Base-by-base conservation (phyloP, 805 yeast species). In the Pichia californica region DNA sequence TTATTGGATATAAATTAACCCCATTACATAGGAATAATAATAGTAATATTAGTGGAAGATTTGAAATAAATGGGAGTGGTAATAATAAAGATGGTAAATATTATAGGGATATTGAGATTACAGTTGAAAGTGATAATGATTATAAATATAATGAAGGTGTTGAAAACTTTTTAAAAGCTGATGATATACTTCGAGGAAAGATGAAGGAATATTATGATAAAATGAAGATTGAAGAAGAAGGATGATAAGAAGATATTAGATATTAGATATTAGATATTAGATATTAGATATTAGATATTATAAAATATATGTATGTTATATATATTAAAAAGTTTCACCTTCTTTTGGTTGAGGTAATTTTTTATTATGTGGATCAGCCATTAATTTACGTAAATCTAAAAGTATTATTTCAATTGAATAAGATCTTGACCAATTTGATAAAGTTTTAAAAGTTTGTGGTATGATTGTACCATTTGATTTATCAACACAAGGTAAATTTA, bases 401-500 rank as follows among this genome's bases (percentile, higher is more conserved):
- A 93, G 71, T 7, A 93, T 73, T n/a, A 88, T 84, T 65, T 93
- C 99, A 88, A 93, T 87, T 36, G 89, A 86, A 61, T 83, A 86
- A n/a, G 79, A 71, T 58, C 95, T 74, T 62, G 83, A 88, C 99
- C 99, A 93, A 53, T 77, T 73, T 43, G 76, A 73, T 61, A 93
- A 74, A 14, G 82, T 79, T 31, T 81, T 81, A 52, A 93, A 81
- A 50, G 71, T 71, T 9, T 63, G 48, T 10, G 72, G 58, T 21
- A 73, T 67, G 3, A 84, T 77, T 44, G 62, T 69, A 35, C 82
- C 99, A 57, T 67, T 73, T 35, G 59, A 53, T 27, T 56, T 69
- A 60, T 83, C 83, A n/a, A 93, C 96, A 58, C 95, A 88, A 0
- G 97, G 96, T 45, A 93, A 71, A 61, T 91, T 93, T 53, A 93